Conservation (phyloP, 768 basidiomycete species). For the Russula sp. region DNA sequence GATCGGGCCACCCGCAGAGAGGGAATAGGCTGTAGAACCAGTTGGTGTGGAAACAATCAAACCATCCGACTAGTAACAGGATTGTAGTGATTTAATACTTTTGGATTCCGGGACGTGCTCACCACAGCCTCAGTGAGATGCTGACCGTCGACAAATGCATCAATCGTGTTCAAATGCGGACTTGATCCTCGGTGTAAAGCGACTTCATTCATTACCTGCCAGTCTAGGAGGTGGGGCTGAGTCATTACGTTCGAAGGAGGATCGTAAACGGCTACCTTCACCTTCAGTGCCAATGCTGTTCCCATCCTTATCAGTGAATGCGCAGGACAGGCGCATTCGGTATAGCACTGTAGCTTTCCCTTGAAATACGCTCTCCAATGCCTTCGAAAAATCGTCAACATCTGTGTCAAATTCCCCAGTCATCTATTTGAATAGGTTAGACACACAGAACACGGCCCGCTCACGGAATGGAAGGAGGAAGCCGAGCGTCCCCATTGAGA, state of each 20-base stretch:
- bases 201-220: conserved; percentile 98
- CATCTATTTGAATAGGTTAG: neutral
- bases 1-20: conserved; percentile 93
- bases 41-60: conserved; percentile 93
- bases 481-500: conserved; percentile 90
- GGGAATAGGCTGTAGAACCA: conserved; percentile 92
- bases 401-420: conserved; percentile 38
- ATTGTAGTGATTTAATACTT: conserved; percentile 14
- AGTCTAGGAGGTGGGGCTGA: conserved; percentile 41
- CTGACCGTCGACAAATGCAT: conserved; percentile 89
- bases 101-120: conserved; percentile 30
- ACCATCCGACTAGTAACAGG: conserved; percentile 67
- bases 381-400: conserved; percentile 79
- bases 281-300: conserved; percentile 47
- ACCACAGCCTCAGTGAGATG: conserved; percentile 95
- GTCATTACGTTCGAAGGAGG: conserved; percentile 6
- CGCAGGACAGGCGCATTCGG: conserved; percentile 85
- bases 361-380: conserved; percentile 69
- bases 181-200: conserved; percentile 87
- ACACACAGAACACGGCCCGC: conserved; percentile 28
- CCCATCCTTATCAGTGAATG: conserved; percentile 58
- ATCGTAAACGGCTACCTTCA: conserved; percentile 39
- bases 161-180: conserved; percentile 88
- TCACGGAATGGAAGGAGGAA: conserved; percentile 91
- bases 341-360: conserved; percentile 79